Base-by-base conservation (phyloP, 768 basidiomycete genomes). In the Pisolithus microcarpus region DNA sequence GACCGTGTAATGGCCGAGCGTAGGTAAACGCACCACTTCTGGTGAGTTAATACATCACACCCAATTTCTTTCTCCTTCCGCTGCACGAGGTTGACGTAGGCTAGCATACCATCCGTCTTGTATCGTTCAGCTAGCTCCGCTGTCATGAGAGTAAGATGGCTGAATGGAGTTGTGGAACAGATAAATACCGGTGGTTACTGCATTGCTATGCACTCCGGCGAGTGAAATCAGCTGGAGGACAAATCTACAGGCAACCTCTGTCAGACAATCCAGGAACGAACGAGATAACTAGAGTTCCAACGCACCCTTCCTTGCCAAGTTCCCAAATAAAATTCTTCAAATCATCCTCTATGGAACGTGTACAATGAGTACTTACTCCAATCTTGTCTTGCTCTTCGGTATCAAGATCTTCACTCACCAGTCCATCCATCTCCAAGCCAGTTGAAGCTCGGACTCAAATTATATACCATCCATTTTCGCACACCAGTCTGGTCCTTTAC, bases 361-460 rank as follows among this genome's bases (percentile, higher is more conserved):
- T 16, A 37, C 15, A 42, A 36, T 21, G 46, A 38, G 21, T 39
- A 5, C 23, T n/a, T 19, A n/a, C 23, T 28, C 4, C 21, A 28
- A 38, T 19, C 37, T 34, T 34, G 11, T 34, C 34, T 15, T 34
- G 34, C 34, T 13, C 13, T 34, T 11, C 5, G 34, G 11, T 11
- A 34, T 34, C 13, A 34, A 34, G 13, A 34, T 34, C 34, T 15
- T 34, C 34, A 34, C 68, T 49, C 43, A 82, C 83, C 80, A 40
- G 78, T 77, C 67, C 87, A 94, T 13, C 91, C 91, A 58, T 85
- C 82, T 23, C 74, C 77, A n/a, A 80, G 72, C 92, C 91, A 95
- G 65, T 94, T 92, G 74, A 95, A 95, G 61, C 89, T 91, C 5
- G 92, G 93, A 60, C 90, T 92, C 51, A 96, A 71, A 64, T 95